phyloP scores from a whole-genome alignment of 768 basidiomycete species.

The Lentinula raphanica region DNA sequence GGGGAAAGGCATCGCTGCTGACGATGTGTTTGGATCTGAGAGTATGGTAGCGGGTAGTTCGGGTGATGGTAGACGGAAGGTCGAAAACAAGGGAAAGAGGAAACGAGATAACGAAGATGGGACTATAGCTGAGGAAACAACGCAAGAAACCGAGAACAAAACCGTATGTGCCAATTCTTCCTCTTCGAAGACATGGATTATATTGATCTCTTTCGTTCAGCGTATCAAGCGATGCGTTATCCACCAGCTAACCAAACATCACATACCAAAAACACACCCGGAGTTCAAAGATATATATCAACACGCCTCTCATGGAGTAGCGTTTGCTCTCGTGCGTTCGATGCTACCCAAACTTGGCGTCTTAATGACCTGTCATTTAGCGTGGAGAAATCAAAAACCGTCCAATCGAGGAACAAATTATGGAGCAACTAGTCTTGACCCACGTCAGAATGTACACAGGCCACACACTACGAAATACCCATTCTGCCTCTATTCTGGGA shows the following conservation, averaged over 20 bases:
- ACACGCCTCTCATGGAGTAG: slow-evolving; percentile 41
- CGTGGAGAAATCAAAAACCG: slow-evolving; percentile 34
- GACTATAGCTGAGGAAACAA: slow-evolving; percentile 16
- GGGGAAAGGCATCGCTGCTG: slow-evolving; percentile 30
- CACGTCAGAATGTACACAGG: slow-evolving; percentile 4
- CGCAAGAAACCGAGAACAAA: slow-evolving; percentile 57
- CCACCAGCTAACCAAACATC: slow-evolving; percentile 36
- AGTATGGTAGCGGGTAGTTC: neutral
- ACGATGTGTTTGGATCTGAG: slow-evolving; percentile 25
- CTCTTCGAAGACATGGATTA: neutral
- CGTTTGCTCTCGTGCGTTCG: slow-evolving; percentile 43
- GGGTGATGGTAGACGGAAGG: slow-evolving; percentile 9
- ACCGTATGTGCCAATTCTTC: slow-evolving; percentile 34
- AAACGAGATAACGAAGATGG: slow-evolving; percentile 20
- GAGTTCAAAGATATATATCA: slow-evolving; percentile 50
- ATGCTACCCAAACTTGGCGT: neutral
- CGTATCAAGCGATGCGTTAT: slow-evolving; percentile 40
- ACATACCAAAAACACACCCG: slow-evolving; percentile 37
- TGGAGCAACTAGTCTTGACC: neutral
- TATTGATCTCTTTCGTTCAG: slow-evolving; percentile 20
- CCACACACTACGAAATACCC: no score
- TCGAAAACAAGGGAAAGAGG: slow-evolving; percentile 24
- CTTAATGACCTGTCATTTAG: slow-evolving; percentile 19
- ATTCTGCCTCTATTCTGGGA: neutral
- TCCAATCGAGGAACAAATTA: neutral